phyloP scores from a whole-genome alignment of 2,329 filamentous ascomycete species.

The Calonectria pseudoturangicola region DNA sequence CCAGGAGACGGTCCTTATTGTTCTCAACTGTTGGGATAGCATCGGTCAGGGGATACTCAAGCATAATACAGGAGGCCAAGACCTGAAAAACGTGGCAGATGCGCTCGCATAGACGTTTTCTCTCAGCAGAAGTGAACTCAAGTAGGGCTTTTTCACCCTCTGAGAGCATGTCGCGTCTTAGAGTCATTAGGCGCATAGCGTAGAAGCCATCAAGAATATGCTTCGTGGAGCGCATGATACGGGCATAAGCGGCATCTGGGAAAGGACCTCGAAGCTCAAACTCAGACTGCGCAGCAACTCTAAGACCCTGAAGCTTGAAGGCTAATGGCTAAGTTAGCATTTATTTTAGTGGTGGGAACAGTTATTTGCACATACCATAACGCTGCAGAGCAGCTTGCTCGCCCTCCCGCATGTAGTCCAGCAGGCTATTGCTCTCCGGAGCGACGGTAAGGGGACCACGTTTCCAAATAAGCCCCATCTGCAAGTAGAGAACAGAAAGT shows the following conservation, averaged over 20 bases:
- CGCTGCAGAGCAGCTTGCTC: constrained; percentile 92
- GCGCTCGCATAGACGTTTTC: constrained; percentile 86
- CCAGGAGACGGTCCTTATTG: constrained; percentile 87
- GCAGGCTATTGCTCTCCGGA: constrained; percentile 73
- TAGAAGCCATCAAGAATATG: constrained; percentile 95
- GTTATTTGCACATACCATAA: constrained; percentile 68
- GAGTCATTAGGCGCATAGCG: constrained; percentile 94
- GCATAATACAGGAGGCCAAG: constrained; percentile 92
- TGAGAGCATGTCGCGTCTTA: constrained; percentile 84
- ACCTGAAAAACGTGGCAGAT: constrained; percentile 93
- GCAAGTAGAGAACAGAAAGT: constrained; percentile 91
- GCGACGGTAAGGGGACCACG: constrained; percentile 89
- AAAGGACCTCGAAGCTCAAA: constrained; percentile 94
- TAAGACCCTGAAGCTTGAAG: constrained; percentile 83
- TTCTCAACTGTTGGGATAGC: constrained; percentile 89
- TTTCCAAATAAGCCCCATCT: constrained; percentile 98
- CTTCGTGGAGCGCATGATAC: constrained; percentile 86
- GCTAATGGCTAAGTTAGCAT: constrained; percentile 59
- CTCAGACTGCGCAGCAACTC: constrained; percentile 84
- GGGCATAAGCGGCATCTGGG: constrained; percentile 81
- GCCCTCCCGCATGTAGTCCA: constrained; percentile 88
- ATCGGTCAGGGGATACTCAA: constrained; percentile 94
- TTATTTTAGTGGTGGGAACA: too few species aligned
- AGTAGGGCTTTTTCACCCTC: constrained; percentile 89
- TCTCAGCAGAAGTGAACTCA: constrained; percentile 85